A percentile compares a stretch with the other conserved stretches of the same genome.
phyloP scores from a whole-genome alignment of 2,329 filamentous ascomycete species.

The Fusarium papillatum region DNA sequence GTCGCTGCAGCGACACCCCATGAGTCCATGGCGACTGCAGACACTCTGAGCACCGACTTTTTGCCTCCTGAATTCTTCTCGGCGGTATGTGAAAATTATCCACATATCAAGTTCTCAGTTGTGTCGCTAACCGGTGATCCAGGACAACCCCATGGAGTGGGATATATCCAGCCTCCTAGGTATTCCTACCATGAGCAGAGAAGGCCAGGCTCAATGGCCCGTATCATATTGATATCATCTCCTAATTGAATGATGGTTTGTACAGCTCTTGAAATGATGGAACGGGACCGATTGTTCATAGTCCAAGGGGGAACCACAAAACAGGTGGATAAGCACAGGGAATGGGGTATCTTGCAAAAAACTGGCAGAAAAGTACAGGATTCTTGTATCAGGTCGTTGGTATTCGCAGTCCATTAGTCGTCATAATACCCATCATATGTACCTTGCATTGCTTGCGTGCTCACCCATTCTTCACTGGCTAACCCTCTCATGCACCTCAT shows the following conservation, averaged over 20 bases:
- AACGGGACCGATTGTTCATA: neutral
- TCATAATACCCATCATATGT: constrained; percentile 69
- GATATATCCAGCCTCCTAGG: constrained; percentile 43
- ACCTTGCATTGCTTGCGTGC: constrained; percentile 72
- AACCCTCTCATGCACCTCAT: constrained; percentile 68
- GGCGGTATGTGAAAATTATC: constrained; percentile 22
- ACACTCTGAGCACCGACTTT: constrained; percentile 31
- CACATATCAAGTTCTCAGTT: neutral
- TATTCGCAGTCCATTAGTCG: constrained; percentile 46
- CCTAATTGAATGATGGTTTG: neutral
- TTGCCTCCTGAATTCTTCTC: constrained; percentile 34
- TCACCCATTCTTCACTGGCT: constrained; percentile 73
- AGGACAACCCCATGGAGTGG: constrained; percentile 43
- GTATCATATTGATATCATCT: constrained; percentile 7
- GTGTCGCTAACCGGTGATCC: constrained; percentile 12
- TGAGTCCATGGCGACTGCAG: constrained; percentile 25
- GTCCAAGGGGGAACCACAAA: neutral
- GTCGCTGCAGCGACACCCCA: constrained; percentile 31
- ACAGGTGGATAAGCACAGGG: neutral
- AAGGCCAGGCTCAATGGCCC: constrained; percentile 31
- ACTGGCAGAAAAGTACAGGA: neutral
- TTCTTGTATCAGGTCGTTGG: neutral
- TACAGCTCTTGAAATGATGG: neutral
- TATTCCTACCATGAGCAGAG: constrained; percentile 25
- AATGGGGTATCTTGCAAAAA: neutral